phyloP scores from a whole-genome alignment of 768 basidiomycete genomes.

The Tremella fuciformis region DNA sequence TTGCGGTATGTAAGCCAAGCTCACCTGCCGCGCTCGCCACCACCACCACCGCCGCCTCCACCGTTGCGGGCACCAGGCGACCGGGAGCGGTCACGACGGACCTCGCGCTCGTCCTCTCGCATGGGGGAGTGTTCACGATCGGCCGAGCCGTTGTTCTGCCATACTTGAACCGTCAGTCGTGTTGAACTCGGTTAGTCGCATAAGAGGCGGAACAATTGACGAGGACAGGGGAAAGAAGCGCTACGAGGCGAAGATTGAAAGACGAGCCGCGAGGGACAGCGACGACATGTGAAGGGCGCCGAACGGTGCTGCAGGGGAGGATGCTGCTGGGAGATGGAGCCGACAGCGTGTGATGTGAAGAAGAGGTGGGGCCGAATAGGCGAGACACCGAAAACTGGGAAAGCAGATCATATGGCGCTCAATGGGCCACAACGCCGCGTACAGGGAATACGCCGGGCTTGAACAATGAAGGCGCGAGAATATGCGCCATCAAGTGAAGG shows the following conservation, averaged over 20 bases:
- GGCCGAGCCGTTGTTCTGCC: conserved; percentile 34
- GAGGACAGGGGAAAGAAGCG: neutral
- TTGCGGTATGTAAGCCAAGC: conserved; percentile 1
- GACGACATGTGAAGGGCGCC: too few relatives aligned
- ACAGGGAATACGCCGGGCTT: too few relatives aligned
- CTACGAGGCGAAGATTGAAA: too few relatives aligned
- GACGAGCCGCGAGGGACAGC: too few relatives aligned
- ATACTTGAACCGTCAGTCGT: conserved; percentile 36
- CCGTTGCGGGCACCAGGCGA: conserved; percentile 62
- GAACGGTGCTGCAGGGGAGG: neutral
- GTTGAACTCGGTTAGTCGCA: neutral
- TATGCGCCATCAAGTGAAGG: too few relatives aligned
- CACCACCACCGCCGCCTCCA: conserved; percentile 74
- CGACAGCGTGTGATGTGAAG: conserved; percentile 5
- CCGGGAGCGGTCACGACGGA: conserved; percentile 59
- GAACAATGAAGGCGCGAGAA: too few relatives aligned
- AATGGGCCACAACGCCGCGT: too few relatives aligned
- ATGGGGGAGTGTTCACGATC: conserved; percentile 19
- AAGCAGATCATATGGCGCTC: too few relatives aligned
- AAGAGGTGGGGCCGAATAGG: too few relatives aligned
- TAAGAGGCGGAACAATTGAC: conserved; percentile 9
- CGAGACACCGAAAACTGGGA: too few relatives aligned
- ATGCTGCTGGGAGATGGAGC: neutral
- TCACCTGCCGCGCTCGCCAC: conserved; percentile 66
- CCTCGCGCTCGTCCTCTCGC: conserved; percentile 19